phyloP scores from a whole-genome alignment of 2,329 filamentous ascomycete genomes.

The Clonostachys sp. region DNA sequence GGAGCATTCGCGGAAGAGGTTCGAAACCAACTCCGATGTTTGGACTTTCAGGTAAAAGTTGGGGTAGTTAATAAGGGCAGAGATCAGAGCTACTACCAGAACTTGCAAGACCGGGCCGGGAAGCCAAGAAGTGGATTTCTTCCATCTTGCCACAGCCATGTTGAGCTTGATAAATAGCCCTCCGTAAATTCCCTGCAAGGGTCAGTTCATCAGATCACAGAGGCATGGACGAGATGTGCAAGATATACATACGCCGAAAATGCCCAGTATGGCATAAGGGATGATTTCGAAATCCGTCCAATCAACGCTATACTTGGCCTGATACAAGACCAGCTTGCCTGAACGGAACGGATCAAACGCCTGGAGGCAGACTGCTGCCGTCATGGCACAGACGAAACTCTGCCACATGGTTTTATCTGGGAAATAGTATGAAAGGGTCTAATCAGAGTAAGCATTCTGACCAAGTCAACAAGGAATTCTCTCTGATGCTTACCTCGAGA shows the following conservation, averaged over 20 bases:
- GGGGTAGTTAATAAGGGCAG: slow-evolving; percentile 88
- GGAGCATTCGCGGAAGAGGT: slow-evolving; percentile 86
- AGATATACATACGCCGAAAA: slow-evolving; percentile 58
- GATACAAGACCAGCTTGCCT: slow-evolving; percentile 91
- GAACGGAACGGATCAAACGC: slow-evolving; percentile 92
- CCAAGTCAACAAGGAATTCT: not conserved
- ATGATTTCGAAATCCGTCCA: slow-evolving; percentile 96
- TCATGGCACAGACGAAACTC: slow-evolving; percentile 98
- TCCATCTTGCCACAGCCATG: slow-evolving; percentile 80
- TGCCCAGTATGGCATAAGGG: slow-evolving; percentile 80
- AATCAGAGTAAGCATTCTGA: not conserved
- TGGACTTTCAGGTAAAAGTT: slow-evolving; percentile 96
- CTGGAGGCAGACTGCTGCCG: slow-evolving; percentile 91
- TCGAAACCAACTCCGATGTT: slow-evolving; percentile 84
- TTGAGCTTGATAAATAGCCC: slow-evolving; percentile 94
- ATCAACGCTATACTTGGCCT: slow-evolving; percentile 84
- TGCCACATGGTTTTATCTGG: slow-evolving; percentile 99
- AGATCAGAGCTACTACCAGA: slow-evolving; percentile 70
- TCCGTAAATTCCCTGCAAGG: slow-evolving; percentile 72
- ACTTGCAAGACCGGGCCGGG: slow-evolving; percentile 78
- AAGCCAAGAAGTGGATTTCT: slow-evolving; percentile 61
- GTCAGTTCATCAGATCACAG: slow-evolving; percentile 6
- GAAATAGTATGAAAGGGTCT: slow-evolving; percentile 95
- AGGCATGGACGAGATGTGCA: not conserved
- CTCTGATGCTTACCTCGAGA: slow-evolving; percentile 59